Evolutionary conservation across 495 filamentous ascomycete genomes (phyloP).

Genomic region (Talaromyces liani): DNA sequence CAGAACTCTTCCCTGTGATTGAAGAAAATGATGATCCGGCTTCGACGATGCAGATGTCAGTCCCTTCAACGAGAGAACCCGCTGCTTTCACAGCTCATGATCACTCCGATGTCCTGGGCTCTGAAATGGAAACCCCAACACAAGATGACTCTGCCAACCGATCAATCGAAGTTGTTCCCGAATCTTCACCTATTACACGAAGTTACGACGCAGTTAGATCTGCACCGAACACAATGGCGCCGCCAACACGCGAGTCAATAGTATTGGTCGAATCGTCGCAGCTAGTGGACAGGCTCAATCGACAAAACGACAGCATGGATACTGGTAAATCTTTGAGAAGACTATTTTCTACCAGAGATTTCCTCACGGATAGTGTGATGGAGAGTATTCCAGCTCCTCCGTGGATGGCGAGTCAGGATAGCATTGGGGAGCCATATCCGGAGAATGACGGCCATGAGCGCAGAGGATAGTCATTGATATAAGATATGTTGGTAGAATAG

Average conservation of each 20-base stretch:
- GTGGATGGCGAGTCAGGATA: slow-evolving; percentile 37
- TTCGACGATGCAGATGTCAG: neutral
- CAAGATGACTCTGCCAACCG: slow-evolving; percentile 18
- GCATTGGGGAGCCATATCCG: slow-evolving; percentile 18
- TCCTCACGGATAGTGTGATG: slow-evolving; percentile 40
- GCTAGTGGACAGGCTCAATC: slow-evolving; percentile 23
- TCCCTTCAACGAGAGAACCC: neutral
- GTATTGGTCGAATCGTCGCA: slow-evolving; percentile 42
- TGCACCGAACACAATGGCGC: neutral
- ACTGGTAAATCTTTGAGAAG: slow-evolving; percentile 10
- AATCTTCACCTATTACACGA: slow-evolving; percentile 28
- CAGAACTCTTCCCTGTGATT: slow-evolving; percentile 30
- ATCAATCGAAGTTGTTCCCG: slow-evolving; percentile 30
- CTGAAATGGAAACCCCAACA: slow-evolving; percentile 19
- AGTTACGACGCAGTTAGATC: slow-evolving; percentile 1
- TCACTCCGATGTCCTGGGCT: neutral
- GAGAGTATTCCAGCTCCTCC: slow-evolving; percentile 36
- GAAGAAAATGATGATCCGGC: neutral
- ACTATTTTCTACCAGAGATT: slow-evolving; percentile 28
- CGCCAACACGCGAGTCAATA: slow-evolving; percentile 20
- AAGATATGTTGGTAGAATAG: neutral
- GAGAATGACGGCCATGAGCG: slow-evolving; percentile 8
- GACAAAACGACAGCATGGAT: slow-evolving; percentile 9
- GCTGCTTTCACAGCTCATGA: neutral
- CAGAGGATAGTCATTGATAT: neutral